phyloP scores from a whole-genome alignment of 768 basidiomycete species.

The Paxillus involutus region DNA sequence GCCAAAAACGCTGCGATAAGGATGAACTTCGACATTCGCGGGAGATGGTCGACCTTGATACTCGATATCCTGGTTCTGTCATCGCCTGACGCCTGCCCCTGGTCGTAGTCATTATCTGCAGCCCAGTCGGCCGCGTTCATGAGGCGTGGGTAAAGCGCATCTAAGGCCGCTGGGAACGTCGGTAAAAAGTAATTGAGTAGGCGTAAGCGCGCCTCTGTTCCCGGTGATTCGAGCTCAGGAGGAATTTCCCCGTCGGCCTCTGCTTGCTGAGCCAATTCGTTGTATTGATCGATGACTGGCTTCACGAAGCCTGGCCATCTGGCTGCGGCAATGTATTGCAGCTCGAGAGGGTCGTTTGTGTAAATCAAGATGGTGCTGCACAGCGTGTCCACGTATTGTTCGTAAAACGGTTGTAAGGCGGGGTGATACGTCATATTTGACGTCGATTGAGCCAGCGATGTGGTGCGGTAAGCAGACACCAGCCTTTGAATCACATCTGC shows the following conservation, averaged over 20 bases:
- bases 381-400: conserved; percentile 60
- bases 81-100: not conserved
- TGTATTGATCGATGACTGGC: conserved; percentile 58
- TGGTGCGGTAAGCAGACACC: conserved; percentile 36
- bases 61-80: not conserved
- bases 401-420: conserved; percentile 55
- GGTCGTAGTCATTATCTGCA: conserved; percentile 44
- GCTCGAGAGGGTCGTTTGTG: conserved; percentile 64
- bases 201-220: conserved; percentile 65
- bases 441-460: conserved; percentile 3
- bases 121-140: conserved; percentile 69
- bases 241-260: conserved; percentile 23
- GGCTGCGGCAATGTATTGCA: conserved; percentile 74
- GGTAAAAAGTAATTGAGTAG: conserved; percentile 62
- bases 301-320: conserved; percentile 80
- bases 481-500: conserved; percentile 39
- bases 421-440: conserved; percentile 47
- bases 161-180: conserved; percentile 60
- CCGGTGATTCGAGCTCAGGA: conserved; percentile 37
- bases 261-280: conserved; percentile 16
- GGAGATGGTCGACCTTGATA: conserved; percentile 40
- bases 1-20: conserved; percentile 78
- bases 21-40: conserved; percentile 72
- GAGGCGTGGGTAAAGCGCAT: conserved; percentile 66
- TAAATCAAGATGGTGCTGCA: conserved; percentile 63